Conservation (phyloP, 257 asterid genomes). For the Cordia subcordata region DNA sequence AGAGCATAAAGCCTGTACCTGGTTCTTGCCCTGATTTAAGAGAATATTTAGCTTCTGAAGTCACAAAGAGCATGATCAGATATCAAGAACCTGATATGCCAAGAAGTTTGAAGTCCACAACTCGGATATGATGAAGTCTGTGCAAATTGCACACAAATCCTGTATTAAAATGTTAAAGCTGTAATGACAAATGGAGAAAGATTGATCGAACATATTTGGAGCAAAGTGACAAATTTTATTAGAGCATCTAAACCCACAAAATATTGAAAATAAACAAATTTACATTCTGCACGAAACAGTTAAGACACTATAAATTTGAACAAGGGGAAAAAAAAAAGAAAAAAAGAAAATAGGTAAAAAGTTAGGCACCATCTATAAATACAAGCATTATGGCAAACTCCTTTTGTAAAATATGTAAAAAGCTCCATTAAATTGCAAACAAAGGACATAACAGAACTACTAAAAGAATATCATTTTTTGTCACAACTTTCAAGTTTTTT, state of each 20-base stretch:
- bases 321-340: no score
- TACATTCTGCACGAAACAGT: background rate
- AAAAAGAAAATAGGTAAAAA: no score
- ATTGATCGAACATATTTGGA: no score
- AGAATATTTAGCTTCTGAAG: background rate
- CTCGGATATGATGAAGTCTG: conserved; percentile 88
- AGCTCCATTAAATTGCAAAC: no score
- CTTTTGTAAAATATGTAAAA: no score
- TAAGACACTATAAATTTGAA: no score
- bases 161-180: conserved; percentile 36
- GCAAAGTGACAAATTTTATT: background rate
- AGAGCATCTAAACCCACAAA: background rate
- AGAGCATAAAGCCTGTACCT: conserved; percentile 6
- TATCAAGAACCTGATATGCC: conserved; percentile 74
- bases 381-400: no score
- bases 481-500: no score
- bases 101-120: conserved; percentile 94
- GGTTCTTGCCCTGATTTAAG: background rate
- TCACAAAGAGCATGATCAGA: background rate
- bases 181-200: no score
- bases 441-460: no score
- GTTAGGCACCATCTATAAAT: no score
- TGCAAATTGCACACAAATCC: conserved; percentile 94
- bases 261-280: background rate
- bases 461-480: no score